Base-by-base conservation (phyloP, 2,329 filamentous ascomycete genomes). In the Pseudocercospora macadamiae region DNA sequence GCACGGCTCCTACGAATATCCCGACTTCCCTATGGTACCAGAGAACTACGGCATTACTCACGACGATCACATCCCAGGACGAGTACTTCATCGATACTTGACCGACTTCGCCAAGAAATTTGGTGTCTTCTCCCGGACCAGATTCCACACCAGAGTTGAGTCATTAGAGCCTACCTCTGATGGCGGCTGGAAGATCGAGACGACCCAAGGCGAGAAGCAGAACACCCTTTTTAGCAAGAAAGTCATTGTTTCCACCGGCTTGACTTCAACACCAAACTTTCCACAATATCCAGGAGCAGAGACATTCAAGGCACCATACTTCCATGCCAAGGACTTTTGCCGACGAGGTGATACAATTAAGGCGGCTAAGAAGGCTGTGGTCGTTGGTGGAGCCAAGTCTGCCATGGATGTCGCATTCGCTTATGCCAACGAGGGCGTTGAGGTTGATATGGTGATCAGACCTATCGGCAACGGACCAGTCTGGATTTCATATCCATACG, bases 1-100 rank as follows among this genome's bases (percentile, higher is more conserved):
- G 70, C 72, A 87, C 9, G 89, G 89, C 2, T 88, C 85, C 0
- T 90, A 87, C 65, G 88, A 93, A 71, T 91, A 84, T 67, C 84
- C 85, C 0, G 89, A 91, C 66, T 90, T 89, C 60, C 87, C 88
- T 16, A 88, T 93, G 85, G 71, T 70, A 3, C 62, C 66, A 1
- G 74, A 73, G 2, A 64, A 77, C 4, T 79, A 79, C 57, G 76
- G 72, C 21, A 77, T 83, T 36, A 76, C 79, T 51, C 66, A 71
- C 5, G 83, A 82, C 14, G 70, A 86, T 52, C 85, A 89, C 69
- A 83, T 66, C 28, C 64, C 64, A 12, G 64, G 64, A 23, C 48
- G 30, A 23, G 64, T 66, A 2, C 28, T 66, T 2, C 64, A 66
- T 44, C 61, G 60, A 19, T 66, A 66, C 30, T 59, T 66, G 19